Evolutionary conservation across 140 eudicot genomes (phyloP).

Genomic region (Senecio squalidus): DNA sequence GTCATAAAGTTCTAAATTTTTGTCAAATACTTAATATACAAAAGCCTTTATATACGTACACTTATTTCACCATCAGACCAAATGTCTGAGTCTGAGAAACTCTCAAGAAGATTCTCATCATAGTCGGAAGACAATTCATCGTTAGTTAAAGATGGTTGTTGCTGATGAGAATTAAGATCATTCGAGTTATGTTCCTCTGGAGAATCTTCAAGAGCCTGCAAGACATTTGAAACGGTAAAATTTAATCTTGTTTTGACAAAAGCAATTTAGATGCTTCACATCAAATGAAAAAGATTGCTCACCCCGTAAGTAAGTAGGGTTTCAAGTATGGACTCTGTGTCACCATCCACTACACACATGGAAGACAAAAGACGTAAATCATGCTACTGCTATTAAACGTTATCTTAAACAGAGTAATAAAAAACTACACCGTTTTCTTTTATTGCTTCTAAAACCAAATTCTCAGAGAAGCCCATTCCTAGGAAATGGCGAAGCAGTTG

Average conservation of each 20-base stretch:
- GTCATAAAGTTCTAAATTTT: neutral
- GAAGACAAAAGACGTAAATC: slow-evolving; percentile 7
- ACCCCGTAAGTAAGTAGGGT: slow-evolving; percentile 33
- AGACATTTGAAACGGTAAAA: too few species aligned
- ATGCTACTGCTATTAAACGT: neutral
- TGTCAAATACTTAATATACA: neutral
- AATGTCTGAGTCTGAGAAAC: slow-evolving; percentile 44
- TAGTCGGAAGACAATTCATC: slow-evolving; percentile 35
- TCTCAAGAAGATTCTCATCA: slow-evolving; percentile 40
- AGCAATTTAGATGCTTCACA: neutral
- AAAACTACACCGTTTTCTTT: slow-evolving; percentile 43
- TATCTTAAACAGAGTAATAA: neutral
- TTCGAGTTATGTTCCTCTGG: slow-evolving; percentile 22
- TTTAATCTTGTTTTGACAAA: too few species aligned
- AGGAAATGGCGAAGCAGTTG: slow-evolving; percentile 31
- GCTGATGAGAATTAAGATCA: slow-evolving; percentile 22
- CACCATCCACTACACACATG: slow-evolving; percentile 44
- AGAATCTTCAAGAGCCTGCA: slow-evolving; percentile 40
- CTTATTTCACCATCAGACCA: slow-evolving; percentile 28
- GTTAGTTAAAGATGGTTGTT: slow-evolving; percentile 18
- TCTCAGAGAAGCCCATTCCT: slow-evolving; percentile 54
- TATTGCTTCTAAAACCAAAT: slow-evolving; percentile 36
- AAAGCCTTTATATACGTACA: slow-evolving; percentile 32
- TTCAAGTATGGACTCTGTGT: slow-evolving; percentile 45
- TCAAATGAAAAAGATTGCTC: too few species aligned